phyloP scores from a whole-genome alignment of 169 alveolate species.

The Plasmodium vivax region DNA sequence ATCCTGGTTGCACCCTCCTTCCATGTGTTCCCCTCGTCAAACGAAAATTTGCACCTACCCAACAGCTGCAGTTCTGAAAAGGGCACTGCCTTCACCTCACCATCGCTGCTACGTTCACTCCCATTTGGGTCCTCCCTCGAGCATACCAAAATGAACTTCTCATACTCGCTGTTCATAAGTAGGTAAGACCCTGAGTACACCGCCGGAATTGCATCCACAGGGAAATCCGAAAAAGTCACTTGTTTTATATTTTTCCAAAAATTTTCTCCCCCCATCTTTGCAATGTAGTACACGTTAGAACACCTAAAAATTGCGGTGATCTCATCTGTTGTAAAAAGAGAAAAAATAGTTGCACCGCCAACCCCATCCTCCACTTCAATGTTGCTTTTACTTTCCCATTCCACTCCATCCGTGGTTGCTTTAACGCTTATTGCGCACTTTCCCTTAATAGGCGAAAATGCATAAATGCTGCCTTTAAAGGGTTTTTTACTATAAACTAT shows the following conservation, averaged over 20 bases:
- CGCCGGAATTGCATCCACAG: background rate
- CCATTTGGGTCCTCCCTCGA: background rate
- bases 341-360: background rate
- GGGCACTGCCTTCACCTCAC: background rate
- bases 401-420: background rate
- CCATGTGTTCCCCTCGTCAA: background rate
- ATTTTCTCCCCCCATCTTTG: background rate
- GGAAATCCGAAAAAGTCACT: background rate
- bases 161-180: conserved; percentile 17
- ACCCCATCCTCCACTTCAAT: background rate
- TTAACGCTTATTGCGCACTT: conserved; percentile 13
- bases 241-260: background rate
- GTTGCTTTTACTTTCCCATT: background rate
- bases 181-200: conserved; percentile 21
- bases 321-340: conserved; percentile 18
- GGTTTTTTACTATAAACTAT: background rate
- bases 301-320: conserved; percentile 24
- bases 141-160: conserved; percentile 35
- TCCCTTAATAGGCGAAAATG: conserved; percentile 4
- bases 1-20: background rate
- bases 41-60: conserved; percentile 3
- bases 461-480: conserved; percentile 28
- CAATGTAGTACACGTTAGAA: conserved; percentile 5
- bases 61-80: background rate
- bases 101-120: background rate